A percentile compares a stretch with the other conserved stretches of the same genome.
Conservation (phyloP, 805 yeast species). For the Saturnispora bothae region DNA sequence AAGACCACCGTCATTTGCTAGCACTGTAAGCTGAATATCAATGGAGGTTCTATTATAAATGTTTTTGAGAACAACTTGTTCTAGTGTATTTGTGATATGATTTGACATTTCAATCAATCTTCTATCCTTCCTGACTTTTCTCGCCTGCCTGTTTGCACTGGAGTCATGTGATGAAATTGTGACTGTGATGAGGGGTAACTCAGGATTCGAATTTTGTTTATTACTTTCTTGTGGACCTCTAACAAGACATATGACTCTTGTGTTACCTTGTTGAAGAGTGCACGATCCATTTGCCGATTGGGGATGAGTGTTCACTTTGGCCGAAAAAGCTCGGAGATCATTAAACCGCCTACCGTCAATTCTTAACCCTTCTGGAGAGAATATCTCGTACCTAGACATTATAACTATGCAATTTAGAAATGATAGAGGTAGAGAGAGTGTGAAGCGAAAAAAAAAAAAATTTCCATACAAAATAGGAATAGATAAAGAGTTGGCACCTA, state of each 20-base stretch:
- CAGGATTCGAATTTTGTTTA: slow-evolving; percentile 36
- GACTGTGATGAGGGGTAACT: slow-evolving; percentile 53
- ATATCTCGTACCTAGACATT: slow-evolving; percentile 54
- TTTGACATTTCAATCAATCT: slow-evolving; percentile 58
- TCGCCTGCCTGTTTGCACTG: slow-evolving; percentile 1
- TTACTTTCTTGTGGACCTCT: slow-evolving; percentile 84
- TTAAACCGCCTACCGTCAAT: slow-evolving; percentile 94
- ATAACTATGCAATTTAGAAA: too few species aligned
- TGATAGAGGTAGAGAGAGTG: background rate
- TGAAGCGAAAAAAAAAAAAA: background rate
- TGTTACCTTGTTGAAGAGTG: slow-evolving; percentile 82
- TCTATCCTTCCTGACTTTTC: slow-evolving; percentile 45
- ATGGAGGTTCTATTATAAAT: slow-evolving; percentile 78
- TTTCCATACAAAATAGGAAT: too few species aligned
- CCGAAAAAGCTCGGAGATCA: slow-evolving; percentile 73
- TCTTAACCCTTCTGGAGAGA: slow-evolving; percentile 91
- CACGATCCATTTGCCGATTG: slow-evolving; percentile 86
- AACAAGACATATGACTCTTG: slow-evolving; percentile 76
- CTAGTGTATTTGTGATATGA: slow-evolving; percentile 57
- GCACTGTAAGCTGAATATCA: slow-evolving; percentile 62
- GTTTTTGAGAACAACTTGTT: slow-evolving; percentile 61
- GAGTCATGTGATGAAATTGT: slow-evolving; percentile 27
- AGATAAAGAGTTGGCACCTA: too few species aligned
- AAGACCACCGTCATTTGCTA: slow-evolving; percentile 86
- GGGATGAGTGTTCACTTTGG: slow-evolving; percentile 82